phyloP scores from a whole-genome alignment of 2,329 filamentous ascomycete species.

The Neofusicoccum cordaticola region DNA sequence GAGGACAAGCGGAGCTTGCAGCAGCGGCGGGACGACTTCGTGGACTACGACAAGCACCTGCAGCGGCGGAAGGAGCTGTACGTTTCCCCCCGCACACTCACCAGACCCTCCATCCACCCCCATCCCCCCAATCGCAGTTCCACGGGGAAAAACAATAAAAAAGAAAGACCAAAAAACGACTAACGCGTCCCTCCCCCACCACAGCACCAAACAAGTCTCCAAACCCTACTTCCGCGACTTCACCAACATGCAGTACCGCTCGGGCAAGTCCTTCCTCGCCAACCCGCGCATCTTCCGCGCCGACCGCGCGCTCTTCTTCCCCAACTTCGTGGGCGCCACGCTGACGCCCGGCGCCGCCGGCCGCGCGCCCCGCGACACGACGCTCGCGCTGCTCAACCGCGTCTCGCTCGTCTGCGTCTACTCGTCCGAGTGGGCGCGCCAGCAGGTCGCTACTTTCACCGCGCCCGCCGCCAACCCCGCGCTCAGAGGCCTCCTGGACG shows the following conservation, averaged over 20 bases:
- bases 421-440: constrained; percentile 80
- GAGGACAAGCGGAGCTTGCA: constrained; percentile 64
- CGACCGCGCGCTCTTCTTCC: constrained; percentile 85
- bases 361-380: constrained; percentile 60
- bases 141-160: too few relatives aligned
- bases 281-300: constrained; percentile 80
- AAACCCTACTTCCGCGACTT: constrained; percentile 97
- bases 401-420: constrained; percentile 79
- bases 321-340: constrained; percentile 81
- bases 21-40: constrained; percentile 75
- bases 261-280: constrained; percentile 88
- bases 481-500: constrained; percentile 61
- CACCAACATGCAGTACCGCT: constrained; percentile 72
- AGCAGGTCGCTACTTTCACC: constrained; percentile 72
- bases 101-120: neutral
- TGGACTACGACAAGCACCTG: constrained; percentile 81
- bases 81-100: constrained; percentile 21
- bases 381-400: constrained; percentile 67
- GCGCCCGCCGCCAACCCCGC: constrained; percentile 62
- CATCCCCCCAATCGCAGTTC: neutral
- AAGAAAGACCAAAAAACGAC: neutral
- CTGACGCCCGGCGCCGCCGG: constrained; percentile 60
- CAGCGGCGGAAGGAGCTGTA: constrained; percentile 73
- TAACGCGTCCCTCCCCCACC: neutral
- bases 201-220: constrained; percentile 69